Evolutionary conservation across 2,329 filamentous ascomycete species (phyloP), one percentile per base, ranked within the genome.

Genomic region (Dactylellina leptospora): DNA sequence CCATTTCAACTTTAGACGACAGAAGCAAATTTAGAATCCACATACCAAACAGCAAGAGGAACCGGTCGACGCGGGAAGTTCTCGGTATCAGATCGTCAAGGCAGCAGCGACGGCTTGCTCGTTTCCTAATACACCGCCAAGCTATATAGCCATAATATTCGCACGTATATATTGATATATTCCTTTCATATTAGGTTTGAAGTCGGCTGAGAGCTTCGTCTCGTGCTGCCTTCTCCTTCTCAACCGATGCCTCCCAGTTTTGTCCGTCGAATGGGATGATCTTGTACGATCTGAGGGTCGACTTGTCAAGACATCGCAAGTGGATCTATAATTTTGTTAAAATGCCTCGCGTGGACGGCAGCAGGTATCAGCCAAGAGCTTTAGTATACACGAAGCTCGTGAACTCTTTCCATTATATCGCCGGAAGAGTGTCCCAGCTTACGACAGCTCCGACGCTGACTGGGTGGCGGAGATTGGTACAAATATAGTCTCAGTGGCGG

Each of bases 221-320:
- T 72, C 68, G 68, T 28, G 59, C 54, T 59, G 59, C 68, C 59
- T 64, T 72, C 55, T 64, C 68, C 44, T 47, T 64, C 38, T n/a
- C 28, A 33, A 72, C 55, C 6, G 42, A 33, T 9, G 45, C 16
- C 51, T 72, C 59, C 59, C 68, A 72, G 38, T 72, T 59, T 28
- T 60, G 59, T 16, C 68, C 59, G 40, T 72, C 59, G 23, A 72
- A 72, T n/a, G 44, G 59, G 30, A 59, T 27, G 23, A 72, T 64
- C 27, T 72, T 64, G 61, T 59, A 63, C 30, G 68, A 72, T 50
- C 53, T 54, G 16, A 72, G 16, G 4, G 68, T 72, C 13, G 59
- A 64, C 54, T 60, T 64, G 45, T 72, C 68, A 20, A 72, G 68
- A 33, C 68, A 72, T 33, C 68, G 45, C 10, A 72, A 53, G 38